Evolutionary conservation across 78 protist species (phyloP), one percentile per base, ranked within the genome.

Genomic region (Dictyostelium purpureum): DNA sequence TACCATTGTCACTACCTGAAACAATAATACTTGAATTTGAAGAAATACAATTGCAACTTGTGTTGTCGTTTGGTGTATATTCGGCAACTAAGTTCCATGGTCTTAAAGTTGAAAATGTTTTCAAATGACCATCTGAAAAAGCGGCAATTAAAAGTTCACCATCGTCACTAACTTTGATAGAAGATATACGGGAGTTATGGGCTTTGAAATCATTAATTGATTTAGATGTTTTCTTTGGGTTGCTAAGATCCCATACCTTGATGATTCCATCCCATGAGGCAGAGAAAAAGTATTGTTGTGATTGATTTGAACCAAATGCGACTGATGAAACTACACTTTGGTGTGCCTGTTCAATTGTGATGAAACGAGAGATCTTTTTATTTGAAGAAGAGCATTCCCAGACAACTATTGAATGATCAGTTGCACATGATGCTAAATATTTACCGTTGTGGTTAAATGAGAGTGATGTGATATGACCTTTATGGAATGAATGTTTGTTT

Each of bases 251-350:
- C 16, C 38, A 69, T 38, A 69, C 35, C 24, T 43, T 69, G 45
- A 69, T 69, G 38, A 24, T 37, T 16, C 77, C 77, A 6, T 69
- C 77, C 77, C 77, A 69, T 38, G 40, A 24, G 21, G 51, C 77
- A 7, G 56, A 31, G 45, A 24, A 69, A 69, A 40, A 69, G 77
- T 38, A n/a, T 40, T n/a, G 33, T 4, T 49, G 18, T 21, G 47
- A 40, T 69, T 69, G 77, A 69, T 35, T 54, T 37, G 18, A n/a
- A 24, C 77, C 77, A 69, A 69, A 69, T 24, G 40, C 16, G 24
- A 69, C 45, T 35, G 57, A n/a, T 1, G 57, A n/a, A 18, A 69
- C 52, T 21, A 69, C 77, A 10, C 56, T 40, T 9, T 40, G 35
- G 24, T 69, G 77, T 5, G 77, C 77, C 6, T 42, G 33, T 69